Percentiles rank a stretch among this genome's conserved stretches.
Evolutionary conservation across 306 rosid genomes (phyloP).

Genomic region (Vicia sativa): DNA sequence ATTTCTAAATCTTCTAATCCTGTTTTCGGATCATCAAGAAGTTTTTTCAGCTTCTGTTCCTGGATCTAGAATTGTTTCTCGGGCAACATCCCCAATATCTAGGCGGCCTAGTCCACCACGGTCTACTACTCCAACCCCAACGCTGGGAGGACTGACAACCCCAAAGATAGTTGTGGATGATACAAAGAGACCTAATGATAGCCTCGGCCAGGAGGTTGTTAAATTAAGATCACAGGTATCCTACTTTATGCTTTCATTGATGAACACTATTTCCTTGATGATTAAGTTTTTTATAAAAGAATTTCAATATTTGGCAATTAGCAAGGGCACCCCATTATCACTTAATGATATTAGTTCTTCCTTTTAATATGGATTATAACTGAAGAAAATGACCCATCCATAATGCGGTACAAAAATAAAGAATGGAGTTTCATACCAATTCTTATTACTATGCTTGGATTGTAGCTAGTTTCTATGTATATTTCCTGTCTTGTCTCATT

Average conservation of each 20-base stretch:
- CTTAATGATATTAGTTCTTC: background rate
- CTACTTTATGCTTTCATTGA: conserved; percentile 17
- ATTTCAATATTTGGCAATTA: conserved; percentile 13
- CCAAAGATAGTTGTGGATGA: conserved; percentile 88
- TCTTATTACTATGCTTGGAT: background rate
- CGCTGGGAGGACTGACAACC: conserved; percentile 92
- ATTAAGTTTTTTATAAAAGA: background rate
- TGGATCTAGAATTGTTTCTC: conserved; percentile 98
- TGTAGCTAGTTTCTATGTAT: background rate
- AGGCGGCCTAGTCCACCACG: conserved; percentile 99
- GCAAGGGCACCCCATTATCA: background rate
- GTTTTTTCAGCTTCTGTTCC: conserved; percentile 98
- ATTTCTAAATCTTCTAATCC: conserved; percentile 94
- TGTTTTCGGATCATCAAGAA: conserved; percentile 92
- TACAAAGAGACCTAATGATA: conserved; percentile 75
- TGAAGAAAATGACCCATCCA: conserved; percentile 9
- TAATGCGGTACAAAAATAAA: conserved; percentile 9
- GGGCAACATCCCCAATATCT: conserved; percentile 97
- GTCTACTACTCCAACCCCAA: conserved; percentile 97
- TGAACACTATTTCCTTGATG: conserved; percentile 25
- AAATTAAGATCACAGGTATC: conserved; percentile 88
- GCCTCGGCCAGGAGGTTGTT: conserved; percentile 89
- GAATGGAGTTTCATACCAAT: background rate
- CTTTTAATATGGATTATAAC: conserved; percentile 1
- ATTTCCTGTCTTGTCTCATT: no score